Percentiles rank a stretch among this genome's conserved stretches.
phyloP scores from a whole-genome alignment of 83 land plant species.

The Thuja plicata region DNA sequence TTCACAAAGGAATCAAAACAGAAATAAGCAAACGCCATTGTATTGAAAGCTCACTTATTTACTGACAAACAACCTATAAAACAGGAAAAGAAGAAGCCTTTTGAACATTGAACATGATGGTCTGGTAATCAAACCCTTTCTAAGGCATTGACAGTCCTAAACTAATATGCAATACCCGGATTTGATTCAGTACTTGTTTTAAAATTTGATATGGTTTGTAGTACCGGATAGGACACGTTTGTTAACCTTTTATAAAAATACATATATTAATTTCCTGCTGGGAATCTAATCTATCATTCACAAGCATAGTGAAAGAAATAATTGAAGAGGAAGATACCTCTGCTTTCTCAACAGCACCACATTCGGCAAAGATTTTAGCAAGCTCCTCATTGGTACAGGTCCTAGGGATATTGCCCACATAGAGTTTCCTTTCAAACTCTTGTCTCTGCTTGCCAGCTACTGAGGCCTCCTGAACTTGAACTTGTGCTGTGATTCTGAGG shows the following conservation, averaged over 20 bases:
- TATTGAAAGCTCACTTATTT: not conserved
- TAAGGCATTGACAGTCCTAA: not conserved
- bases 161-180: not conserved
- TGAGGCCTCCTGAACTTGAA: not conserved
- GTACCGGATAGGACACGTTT: not conserved
- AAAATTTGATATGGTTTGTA: not conserved
- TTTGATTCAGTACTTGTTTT: not conserved
- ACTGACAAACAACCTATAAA: not conserved
- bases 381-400: conserved; percentile 46
- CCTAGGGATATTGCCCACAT: conserved; percentile 69
- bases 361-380: conserved; percentile 37
- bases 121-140: not conserved
- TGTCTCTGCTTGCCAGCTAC: not conserved
- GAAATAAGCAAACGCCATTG: not conserved
- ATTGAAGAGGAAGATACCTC: conserved; percentile 31
- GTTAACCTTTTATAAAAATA: too few relatives aligned
- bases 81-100: not conserved
- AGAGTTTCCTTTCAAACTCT: conserved; percentile 36
- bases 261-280: not conserved
- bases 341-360: conserved; percentile 62
- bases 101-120: not conserved
- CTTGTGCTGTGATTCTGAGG: not conserved
- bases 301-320: not conserved
- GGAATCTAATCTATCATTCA: not conserved
- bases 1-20: not conserved